Base-by-base conservation (phyloP, 23 red algal genomes). In the Agarophyton chilense region DNA sequence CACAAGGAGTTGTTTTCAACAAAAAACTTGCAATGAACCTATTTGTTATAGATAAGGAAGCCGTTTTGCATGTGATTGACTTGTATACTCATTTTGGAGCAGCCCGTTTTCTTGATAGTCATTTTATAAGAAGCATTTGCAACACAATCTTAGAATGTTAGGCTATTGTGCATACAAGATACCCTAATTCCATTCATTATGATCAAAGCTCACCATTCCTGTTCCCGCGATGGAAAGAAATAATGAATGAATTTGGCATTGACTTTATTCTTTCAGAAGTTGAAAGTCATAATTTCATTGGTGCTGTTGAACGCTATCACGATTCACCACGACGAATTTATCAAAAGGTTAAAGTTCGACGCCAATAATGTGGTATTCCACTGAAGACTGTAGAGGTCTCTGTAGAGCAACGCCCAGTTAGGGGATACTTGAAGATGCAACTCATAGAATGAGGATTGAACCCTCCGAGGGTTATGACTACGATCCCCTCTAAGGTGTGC, bases 211-310 rank as follows among this genome's bases (percentile, higher is more conserved):
- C 74, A 52, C 32, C 54, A 1, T 79, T 79, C 33, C 38, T 45
- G 9, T 79, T 45, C 2, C 53, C 44, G 18, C 44, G 45, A 6
- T 79, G 74, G 74, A 54, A 55, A 16, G 2, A 19, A 14, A 16
- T 52, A 28, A 54, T 28, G 25, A 40, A 54, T 55, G 51, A 57
- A 2, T n/a, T 25, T 25, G 74, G 74, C 41, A 79, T 60, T 38
- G 74, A 79, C 1, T 32, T 79, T n/a, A 34, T 2, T 1, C 13
- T 79, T 32, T 28, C 18, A 55, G 74, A 36, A 22, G 25, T 79
- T 1, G 74, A 79, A 60, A n/a, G 17, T 33, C 74, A 79, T 32
- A 79, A 79, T 50, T 49, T 45, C 40, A 19, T 79, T 55, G 74
- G 74, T 55, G 11, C 25, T 6, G 45, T 43, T n/a, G 45, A 79